phyloP scores from a whole-genome alignment of 805 yeast genomes.

The Ogataea henricii region DNA sequence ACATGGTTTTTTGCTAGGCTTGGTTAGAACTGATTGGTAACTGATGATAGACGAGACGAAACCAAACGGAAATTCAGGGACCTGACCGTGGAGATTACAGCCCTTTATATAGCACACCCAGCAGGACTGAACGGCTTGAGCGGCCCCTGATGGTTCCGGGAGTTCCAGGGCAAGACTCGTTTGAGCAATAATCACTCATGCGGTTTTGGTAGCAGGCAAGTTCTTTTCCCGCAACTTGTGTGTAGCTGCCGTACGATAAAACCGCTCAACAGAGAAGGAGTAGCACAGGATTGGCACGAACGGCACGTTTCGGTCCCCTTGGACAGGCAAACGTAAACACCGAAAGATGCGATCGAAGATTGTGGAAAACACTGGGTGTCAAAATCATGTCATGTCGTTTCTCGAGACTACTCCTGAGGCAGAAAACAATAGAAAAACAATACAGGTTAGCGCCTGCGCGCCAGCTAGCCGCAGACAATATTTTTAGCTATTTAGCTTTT shows the following conservation, averaged over 20 bases:
- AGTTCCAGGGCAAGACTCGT: neutral
- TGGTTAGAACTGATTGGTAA: too few species aligned
- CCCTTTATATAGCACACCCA: neutral
- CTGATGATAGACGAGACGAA: neutral
- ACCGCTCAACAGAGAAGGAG: neutral
- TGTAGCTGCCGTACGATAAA: neutral
- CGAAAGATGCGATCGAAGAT: neutral
- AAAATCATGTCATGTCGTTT: slow-evolving; percentile 2
- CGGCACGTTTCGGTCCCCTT: neutral
- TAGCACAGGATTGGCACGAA: neutral
- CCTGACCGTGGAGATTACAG: neutral
- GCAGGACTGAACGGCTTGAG: neutral
- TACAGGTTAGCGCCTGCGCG: neutral
- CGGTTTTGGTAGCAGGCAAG: neutral
- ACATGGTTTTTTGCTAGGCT: slow-evolving; percentile 7
- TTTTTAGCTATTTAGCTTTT: too few species aligned
- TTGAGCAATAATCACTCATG: neutral
- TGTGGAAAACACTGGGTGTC: slow-evolving; percentile 2
- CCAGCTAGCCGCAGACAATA: slow-evolving; percentile 2
- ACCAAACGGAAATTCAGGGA: neutral
- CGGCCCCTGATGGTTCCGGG: neutral
- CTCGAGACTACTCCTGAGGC: neutral
- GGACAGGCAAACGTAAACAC: neutral
- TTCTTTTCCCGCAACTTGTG: neutral
- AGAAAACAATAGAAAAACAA: slow-evolving; percentile 2